Evolutionary conservation across 2,329 filamentous ascomycete species (phyloP).

Genomic region (Apiospora rasikravindrae): DNA sequence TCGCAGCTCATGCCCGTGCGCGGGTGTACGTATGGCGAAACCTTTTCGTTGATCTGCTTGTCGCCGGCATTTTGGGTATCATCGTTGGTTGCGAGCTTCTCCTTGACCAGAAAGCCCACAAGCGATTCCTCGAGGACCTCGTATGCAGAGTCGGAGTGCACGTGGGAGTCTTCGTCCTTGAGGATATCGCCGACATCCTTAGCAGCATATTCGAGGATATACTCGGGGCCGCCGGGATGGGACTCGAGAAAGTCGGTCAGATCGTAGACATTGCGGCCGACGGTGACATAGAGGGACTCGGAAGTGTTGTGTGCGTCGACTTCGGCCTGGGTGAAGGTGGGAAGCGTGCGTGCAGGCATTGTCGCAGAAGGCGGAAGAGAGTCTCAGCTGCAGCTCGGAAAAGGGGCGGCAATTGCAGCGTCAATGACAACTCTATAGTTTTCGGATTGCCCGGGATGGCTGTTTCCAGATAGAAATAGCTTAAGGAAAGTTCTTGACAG

Average conservation of each 20-base stretch:
- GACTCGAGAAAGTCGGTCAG: slow-evolving; percentile 88
- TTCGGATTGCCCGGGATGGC: not conserved
- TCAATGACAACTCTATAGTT: not conserved
- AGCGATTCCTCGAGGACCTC: slow-evolving; percentile 89
- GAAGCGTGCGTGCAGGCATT: slow-evolving; percentile 84
- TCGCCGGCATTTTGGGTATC: slow-evolving; percentile 38
- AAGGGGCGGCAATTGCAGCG: not conserved
- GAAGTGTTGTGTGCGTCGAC: slow-evolving; percentile 79
- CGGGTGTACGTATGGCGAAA: slow-evolving; percentile 50
- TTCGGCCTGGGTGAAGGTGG: slow-evolving; percentile 81
- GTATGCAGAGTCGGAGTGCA: slow-evolving; percentile 91
- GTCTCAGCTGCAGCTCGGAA: not conserved
- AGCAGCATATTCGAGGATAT: slow-evolving; percentile 88
- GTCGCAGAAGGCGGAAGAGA: slow-evolving; percentile 30
- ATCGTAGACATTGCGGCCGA: slow-evolving; percentile 92
- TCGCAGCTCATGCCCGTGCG: slow-evolving; percentile 88
- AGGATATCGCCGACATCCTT: slow-evolving; percentile 85
- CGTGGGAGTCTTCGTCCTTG: slow-evolving; percentile 81
- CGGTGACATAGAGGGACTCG: slow-evolving; percentile 90
- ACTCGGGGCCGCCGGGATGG: slow-evolving; percentile 87
- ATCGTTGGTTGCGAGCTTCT: slow-evolving; percentile 52
- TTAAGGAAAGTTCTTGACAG: not conserved
- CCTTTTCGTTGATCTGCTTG: slow-evolving; percentile 41
- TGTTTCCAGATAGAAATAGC: not conserved
- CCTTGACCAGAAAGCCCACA: slow-evolving; percentile 76